Evolutionary conservation across 2,329 filamentous ascomycete genomes (phyloP), one percentile per base, ranked within the genome.

Genomic region (Chaetomiaceae sp.): DNA sequence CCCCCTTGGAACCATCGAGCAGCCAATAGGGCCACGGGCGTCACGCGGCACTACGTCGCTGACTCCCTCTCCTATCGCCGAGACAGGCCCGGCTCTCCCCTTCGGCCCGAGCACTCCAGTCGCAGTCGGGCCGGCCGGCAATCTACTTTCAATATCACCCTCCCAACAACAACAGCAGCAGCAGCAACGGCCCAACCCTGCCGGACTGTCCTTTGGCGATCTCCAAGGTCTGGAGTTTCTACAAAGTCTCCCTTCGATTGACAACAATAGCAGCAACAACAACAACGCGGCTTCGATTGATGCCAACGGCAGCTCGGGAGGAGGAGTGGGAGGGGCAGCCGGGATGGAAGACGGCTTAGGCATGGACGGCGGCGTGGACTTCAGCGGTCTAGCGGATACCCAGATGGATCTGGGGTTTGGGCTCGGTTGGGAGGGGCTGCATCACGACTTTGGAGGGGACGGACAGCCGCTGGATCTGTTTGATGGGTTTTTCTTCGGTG

Each of bases 401-500:
- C 72, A 76, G 63, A 70, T 82, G 57, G 81, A 85, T 53, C 71
- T 86, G 37, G 81, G 81, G 0, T 81, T 83, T 53, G 82, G 82
- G 46, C 71, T 87, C 37, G 81, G 81, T 27, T 81, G 78, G 76
- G 73, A 80, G 49, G 71, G 73, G 11, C 69, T 81, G 59, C 73
- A 79, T 57, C 79, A 84, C 55, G 82, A 84, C 56, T 83, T 74
- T 48, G 71, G 71, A n/a, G n/a, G n/a, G 48, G 75, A 81, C 38
- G 72, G 72, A 41, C 71, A 77, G 60, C 73, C 80, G 59, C 73
- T 85, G 58, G 78, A 86, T 48, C 74, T 83, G 0, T 86, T 88
- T 63, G 83, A 86, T 59, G 79, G 80, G 0, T 87, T 87, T 61
- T 86, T 85, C 67, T 85, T 86, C 60, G 81, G 82, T 1, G 75